Evolutionary conservation across 2,329 filamentous ascomycete species (phyloP).

Genomic region (Sclerotinia borealis): DNA sequence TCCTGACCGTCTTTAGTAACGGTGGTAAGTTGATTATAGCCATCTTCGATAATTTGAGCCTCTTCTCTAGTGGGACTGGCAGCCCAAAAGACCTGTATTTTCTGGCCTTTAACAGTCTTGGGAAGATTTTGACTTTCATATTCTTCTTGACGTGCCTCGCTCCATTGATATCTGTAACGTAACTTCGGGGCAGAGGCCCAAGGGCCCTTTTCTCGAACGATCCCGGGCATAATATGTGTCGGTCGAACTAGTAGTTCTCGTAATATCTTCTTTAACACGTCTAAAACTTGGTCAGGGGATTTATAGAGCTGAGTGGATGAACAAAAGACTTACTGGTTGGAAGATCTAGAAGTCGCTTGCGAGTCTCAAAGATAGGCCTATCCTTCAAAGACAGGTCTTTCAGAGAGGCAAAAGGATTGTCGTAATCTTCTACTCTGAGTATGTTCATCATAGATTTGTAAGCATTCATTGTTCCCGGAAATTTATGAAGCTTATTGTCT

Average conservation of each 20-base stretch:
- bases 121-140: background rate
- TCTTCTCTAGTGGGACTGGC: background rate
- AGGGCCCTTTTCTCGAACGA: background rate
- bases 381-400: background rate
- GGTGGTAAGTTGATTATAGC: background rate
- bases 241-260: background rate
- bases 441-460: no score
- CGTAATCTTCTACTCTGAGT: no score
- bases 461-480: no score
- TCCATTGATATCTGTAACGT: background rate
- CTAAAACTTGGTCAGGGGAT: background rate
- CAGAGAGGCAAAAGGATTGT: background rate
- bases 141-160: background rate
- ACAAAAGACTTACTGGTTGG: background rate
- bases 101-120: background rate
- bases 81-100: background rate
- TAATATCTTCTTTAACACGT: background rate
- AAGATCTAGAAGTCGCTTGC: background rate
- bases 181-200: background rate
- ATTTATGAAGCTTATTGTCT: no score
- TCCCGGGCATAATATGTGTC: background rate
- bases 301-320: accelerated
- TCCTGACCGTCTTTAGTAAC: background rate
- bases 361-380: accelerated
- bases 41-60: background rate